phyloP scores from a whole-genome alignment of 768 basidiomycete species.

The Sarcodon aspratus region DNA sequence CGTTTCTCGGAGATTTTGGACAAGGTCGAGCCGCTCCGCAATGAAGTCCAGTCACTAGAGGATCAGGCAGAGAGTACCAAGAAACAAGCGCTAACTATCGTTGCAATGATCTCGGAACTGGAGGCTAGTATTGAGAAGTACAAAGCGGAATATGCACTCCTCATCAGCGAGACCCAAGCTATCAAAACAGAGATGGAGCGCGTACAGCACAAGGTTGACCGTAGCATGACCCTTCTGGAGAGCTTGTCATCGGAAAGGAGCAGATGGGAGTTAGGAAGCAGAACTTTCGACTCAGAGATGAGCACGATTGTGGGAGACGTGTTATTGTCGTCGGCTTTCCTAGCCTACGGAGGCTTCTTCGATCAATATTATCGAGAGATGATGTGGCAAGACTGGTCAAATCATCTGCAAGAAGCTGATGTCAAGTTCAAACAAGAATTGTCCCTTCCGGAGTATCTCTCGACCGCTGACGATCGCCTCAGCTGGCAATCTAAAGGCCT shows the following conservation, averaged over 20 bases:
- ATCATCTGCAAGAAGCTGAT: slow-evolving; percentile 78
- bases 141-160: slow-evolving; percentile 94
- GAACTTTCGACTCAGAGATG: slow-evolving; percentile 96
- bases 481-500: slow-evolving; percentile 93
- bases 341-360: slow-evolving; percentile 97
- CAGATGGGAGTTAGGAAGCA: slow-evolving; percentile 92
- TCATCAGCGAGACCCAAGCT: slow-evolving; percentile 94
- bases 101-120: slow-evolving; percentile 85
- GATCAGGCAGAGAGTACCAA: slow-evolving; percentile 91
- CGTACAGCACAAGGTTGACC: slow-evolving; percentile 93
- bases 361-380: slow-evolving; percentile 96
- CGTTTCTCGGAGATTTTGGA: slow-evolving; percentile 95
- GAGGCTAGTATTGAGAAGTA: slow-evolving; percentile 88
- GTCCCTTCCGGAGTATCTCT: slow-evolving; percentile 89
- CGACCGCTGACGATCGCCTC: slow-evolving; percentile 92
- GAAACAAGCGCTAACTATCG: slow-evolving; percentile 82
- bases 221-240: slow-evolving; percentile 89
- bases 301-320: slow-evolving; percentile 97
- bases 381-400: slow-evolving; percentile 95
- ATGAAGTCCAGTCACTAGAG: slow-evolving; percentile 91
- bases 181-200: slow-evolving; percentile 98
- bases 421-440: slow-evolving; percentile 90
- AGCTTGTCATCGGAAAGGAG: slow-evolving; percentile 90
- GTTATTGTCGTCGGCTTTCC: slow-evolving; percentile 87
- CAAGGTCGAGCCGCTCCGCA: slow-evolving; percentile 90